These are phyloP conservation scores for Euptelea pleiosperma DNA, from an alignment of 164 flowering plant genomes.

Conservation along the genomic window DNA sequence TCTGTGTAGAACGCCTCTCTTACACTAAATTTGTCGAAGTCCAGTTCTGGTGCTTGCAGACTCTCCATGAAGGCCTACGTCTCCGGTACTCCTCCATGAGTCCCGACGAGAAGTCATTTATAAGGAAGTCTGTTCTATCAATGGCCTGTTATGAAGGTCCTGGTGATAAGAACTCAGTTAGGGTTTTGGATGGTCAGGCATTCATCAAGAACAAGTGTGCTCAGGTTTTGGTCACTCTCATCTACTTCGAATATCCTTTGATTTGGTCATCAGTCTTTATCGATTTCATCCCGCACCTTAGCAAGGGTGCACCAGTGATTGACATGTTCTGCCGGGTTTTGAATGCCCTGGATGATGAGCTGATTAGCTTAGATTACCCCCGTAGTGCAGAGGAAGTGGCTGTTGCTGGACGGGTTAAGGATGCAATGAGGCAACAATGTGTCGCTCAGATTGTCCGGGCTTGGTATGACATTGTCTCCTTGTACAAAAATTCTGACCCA, in stretches of 20 bases:
- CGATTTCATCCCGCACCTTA: slow-evolving; percentile 61
- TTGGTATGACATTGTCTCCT: slow-evolving; percentile 74
- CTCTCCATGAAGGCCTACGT: slow-evolving; percentile 66
- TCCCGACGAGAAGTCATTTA: slow-evolving; percentile 54
- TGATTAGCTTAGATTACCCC: slow-evolving; percentile 84
- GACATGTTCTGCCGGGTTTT: slow-evolving; percentile 92
- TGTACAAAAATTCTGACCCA: slow-evolving; percentile 64
- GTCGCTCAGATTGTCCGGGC: slow-evolving; percentile 76
- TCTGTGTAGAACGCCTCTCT: slow-evolving; percentile 65
- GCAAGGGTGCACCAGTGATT: slow-evolving; percentile 62
- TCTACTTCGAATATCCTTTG: slow-evolving; percentile 78
- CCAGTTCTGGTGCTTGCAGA: slow-evolving; percentile 96
- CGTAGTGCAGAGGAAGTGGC: slow-evolving; percentile 57
- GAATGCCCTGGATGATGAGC: slow-evolving; percentile 83
- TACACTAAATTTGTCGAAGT: slow-evolving; percentile 55
- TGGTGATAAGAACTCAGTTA: slow-evolving; percentile 37
- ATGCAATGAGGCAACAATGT: slow-evolving; percentile 96
- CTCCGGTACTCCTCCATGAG: slow-evolving; percentile 47
- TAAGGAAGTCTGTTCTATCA: slow-evolving; percentile 63
- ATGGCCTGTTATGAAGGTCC: slow-evolving; percentile 45
- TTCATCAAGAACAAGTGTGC: slow-evolving; percentile 91
- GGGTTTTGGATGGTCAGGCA: slow-evolving; percentile 62
- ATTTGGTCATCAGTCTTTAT: slow-evolving; percentile 77
- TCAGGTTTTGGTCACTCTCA: slow-evolving; percentile 76
- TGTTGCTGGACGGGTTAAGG: slow-evolving; percentile 68